Conservation (phyloP, 192 early-diverging fungal genomes). For the Podila clonocystis region DNA sequence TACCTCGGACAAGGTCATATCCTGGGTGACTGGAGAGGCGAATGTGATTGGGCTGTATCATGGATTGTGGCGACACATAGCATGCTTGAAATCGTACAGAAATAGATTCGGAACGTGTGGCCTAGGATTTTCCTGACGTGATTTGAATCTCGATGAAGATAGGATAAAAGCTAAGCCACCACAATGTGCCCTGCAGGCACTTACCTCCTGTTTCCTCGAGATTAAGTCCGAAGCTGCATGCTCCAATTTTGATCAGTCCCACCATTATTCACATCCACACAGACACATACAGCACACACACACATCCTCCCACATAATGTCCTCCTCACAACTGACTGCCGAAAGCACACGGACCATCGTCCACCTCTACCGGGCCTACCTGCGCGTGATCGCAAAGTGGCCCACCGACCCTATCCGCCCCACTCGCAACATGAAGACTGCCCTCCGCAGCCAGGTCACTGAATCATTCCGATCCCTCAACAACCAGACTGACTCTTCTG, state of each 20-base stretch:
- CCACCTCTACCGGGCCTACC: slow-evolving; percentile 66
- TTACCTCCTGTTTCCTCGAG: not conserved
- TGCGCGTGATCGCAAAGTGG: slow-evolving; percentile 69
- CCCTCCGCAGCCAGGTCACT: slow-evolving; percentile 61
- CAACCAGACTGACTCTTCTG: slow-evolving; percentile 31
- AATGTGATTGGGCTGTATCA: too few species aligned
- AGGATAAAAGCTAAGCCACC: too few species aligned
- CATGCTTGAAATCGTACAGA: too few species aligned
- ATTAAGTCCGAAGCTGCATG: not conserved
- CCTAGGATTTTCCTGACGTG: too few species aligned
- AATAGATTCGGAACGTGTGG: too few species aligned
- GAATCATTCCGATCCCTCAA: slow-evolving; percentile 55
- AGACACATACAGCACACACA: not conserved
- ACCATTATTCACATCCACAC: slow-evolving; percentile 1
- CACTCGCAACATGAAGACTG: slow-evolving; percentile 72
- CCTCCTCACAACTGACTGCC: not conserved
- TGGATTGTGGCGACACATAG: too few species aligned
- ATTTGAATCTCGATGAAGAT: too few species aligned
- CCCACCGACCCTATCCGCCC: slow-evolving; percentile 76
- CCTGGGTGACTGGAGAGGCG: too few species aligned
- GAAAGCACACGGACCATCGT: slow-evolving; percentile 10
- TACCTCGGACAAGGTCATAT: too few species aligned
- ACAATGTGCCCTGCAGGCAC: not conserved
- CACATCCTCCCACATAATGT: not conserved
- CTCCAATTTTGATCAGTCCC: slow-evolving; percentile 7